Evolutionary conservation across 1,284 basidiomycete genomes (phyloP).

Genomic region (Trichosporon sp.): DNA sequence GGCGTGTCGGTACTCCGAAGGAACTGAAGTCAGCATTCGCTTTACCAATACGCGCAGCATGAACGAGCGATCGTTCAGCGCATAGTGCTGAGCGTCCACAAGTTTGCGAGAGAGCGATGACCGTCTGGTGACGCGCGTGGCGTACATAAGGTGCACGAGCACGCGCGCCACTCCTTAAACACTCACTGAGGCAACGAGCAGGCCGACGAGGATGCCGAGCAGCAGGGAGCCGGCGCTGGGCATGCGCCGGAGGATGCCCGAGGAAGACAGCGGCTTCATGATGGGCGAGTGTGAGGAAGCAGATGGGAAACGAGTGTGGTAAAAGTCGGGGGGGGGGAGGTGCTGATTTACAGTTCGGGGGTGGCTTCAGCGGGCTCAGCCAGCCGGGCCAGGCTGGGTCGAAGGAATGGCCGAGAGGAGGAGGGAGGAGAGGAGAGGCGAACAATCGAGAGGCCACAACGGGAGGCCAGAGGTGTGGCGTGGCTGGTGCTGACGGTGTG

Average conservation of each 20-base stretch:
- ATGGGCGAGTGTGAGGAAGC: neutral
- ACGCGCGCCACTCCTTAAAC: constrained; percentile 15
- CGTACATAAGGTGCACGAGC: constrained; percentile 12
- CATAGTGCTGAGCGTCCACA: neutral
- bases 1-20: constrained; percentile 16
- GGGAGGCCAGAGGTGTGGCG: neutral
- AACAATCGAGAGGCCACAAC: neutral
- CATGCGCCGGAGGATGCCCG: constrained; percentile 44
- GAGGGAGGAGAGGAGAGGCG: neutral
- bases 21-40: constrained; percentile 11
- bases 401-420: neutral
- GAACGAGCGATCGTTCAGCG: too few species aligned
- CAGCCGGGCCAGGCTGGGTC: neutral
- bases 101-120: too few species aligned
- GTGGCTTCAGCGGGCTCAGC: neutral
- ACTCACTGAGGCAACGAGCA: constrained; percentile 56
- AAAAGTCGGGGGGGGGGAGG: constrained; percentile 2
- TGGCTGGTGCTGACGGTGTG: neutral
- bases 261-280: constrained; percentile 33
- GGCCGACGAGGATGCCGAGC: constrained; percentile 56
- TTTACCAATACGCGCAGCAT: too few species aligned
- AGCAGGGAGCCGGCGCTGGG: constrained; percentile 55
- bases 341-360: constrained; percentile 16
- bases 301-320: constrained; percentile 8
- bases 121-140: neutral